Evolutionary conservation across 257 asterid species (phyloP).

Genomic region (Leptodermis oblonga): DNA sequence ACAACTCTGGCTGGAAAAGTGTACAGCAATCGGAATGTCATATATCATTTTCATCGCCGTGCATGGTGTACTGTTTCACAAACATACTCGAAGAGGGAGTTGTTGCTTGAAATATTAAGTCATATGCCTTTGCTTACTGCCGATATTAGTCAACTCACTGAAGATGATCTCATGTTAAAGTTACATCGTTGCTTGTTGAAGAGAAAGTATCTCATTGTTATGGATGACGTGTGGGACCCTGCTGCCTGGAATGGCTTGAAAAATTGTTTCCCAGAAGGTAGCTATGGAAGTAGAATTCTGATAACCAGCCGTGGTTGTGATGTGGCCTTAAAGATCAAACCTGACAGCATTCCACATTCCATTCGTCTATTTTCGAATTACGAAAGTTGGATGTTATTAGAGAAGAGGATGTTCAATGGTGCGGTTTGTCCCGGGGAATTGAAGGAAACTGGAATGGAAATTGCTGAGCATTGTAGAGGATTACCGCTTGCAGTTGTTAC

Average conservation of each 20-base stretch:
- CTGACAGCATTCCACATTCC: background rate
- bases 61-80: constrained; percentile 2
- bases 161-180: background rate
- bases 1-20: background rate
- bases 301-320: background rate
- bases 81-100: background rate
- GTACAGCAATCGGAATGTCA: background rate
- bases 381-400: background rate
- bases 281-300: background rate
- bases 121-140: background rate
- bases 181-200: background rate
- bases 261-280: no score
- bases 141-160: background rate
- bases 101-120: background rate
- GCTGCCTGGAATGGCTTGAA: background rate
- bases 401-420: background rate
- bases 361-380: background rate
- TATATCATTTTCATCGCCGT: background rate
- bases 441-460: background rate
- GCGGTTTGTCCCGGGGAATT: background rate
- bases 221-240: constrained; percentile 4
- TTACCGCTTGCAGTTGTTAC: background rate
- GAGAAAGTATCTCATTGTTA: background rate
- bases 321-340: background rate
- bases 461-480: background rate